Evolutionary conservation across 1,139 yeast species (phyloP).

Genomic region (Meyerozyma smithsonii): DNA sequence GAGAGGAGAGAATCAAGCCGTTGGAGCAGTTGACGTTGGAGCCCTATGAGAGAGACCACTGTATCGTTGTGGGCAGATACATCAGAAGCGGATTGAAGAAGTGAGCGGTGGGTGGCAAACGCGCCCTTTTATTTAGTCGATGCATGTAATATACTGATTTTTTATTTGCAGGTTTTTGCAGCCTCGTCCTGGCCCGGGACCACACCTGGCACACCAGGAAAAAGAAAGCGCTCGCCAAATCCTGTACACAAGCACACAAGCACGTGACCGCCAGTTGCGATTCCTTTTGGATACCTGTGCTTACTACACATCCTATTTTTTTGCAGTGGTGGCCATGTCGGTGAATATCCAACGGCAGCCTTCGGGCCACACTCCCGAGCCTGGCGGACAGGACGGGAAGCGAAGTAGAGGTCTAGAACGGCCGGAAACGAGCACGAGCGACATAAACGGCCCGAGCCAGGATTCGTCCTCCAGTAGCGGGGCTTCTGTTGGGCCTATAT

Average conservation of each 20-base stretch:
- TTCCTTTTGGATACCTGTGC: too few relatives aligned
- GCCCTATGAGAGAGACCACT: constrained; percentile 99
- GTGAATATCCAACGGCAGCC: not conserved
- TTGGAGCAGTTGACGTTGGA: constrained; percentile 97
- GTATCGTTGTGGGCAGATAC: constrained; percentile 96
- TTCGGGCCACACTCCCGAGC: not conserved
- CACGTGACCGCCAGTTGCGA: not conserved
- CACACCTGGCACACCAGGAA: too few relatives aligned
- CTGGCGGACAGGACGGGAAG: not conserved
- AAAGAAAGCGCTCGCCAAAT: too few relatives aligned
- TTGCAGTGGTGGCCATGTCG: too few relatives aligned
- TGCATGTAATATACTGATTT: constrained; percentile 1
- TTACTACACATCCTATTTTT: too few relatives aligned
- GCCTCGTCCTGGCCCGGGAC: too few relatives aligned
- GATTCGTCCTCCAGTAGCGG: not conserved
- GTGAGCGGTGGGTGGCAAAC: too few relatives aligned
- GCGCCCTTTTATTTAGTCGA: too few relatives aligned
- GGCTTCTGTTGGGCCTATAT: not conserved
- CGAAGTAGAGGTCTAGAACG: not conserved
- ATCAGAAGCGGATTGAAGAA: constrained; percentile 79
- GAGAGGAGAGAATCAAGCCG: constrained; percentile 98
- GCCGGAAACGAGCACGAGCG: not conserved
- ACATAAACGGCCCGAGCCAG: not conserved
- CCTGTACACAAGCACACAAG: not conserved
- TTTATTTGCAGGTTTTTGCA: too few relatives aligned